A percentile compares a stretch with the other conserved stretches of the same genome.
Conservation (phyloP, 495 filamentous ascomycete species). For the Neurospora sp. region DNA sequence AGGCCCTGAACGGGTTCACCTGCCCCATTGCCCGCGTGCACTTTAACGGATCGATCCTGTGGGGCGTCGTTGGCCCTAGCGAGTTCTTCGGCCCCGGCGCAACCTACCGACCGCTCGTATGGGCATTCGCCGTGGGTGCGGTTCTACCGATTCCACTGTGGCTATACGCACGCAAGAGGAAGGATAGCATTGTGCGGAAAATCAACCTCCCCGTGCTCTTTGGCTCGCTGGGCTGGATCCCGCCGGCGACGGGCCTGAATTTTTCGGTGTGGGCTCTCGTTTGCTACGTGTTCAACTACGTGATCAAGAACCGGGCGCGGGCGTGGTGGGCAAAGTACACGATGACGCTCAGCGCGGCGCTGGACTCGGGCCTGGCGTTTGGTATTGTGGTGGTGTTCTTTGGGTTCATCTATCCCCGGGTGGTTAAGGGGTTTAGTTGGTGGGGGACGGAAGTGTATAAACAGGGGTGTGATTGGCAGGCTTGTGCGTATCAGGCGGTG, state of each 20-base stretch:
- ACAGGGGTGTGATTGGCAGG: conserved; percentile 54
- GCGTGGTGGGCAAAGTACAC: conserved; percentile 87
- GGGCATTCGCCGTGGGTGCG: conserved; percentile 69
- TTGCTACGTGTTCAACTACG: conserved; percentile 72
- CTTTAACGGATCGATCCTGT: conserved; percentile 82
- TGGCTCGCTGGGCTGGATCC: conserved; percentile 68
- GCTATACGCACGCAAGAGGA: conserved; percentile 43
- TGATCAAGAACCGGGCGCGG: conserved; percentile 51
- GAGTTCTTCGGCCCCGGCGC: conserved; percentile 67
- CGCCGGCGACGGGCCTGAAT: conserved; percentile 75
- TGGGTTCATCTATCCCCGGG: conserved; percentile 63
- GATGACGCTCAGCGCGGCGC: conserved; percentile 72
- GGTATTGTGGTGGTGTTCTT: conserved; percentile 77
- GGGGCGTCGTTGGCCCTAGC: conserved; percentile 73
- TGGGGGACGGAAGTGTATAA: conserved; percentile 70
- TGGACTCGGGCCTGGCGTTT: conserved; percentile 74
- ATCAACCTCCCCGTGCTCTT: conserved; percentile 66
- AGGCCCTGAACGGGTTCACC: conserved; percentile 75
- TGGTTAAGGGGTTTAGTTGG: conserved; percentile 53
- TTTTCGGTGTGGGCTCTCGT: conserved; percentile 75
- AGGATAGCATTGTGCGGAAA: conserved; percentile 44
- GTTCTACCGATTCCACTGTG: conserved; percentile 59
- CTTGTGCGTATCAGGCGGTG: conserved; percentile 45
- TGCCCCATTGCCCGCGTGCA: conserved; percentile 82
- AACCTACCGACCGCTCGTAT: conserved; percentile 59